phyloP scores from a whole-genome alignment of 306 rosid species.

The Quillaja saponaria region DNA sequence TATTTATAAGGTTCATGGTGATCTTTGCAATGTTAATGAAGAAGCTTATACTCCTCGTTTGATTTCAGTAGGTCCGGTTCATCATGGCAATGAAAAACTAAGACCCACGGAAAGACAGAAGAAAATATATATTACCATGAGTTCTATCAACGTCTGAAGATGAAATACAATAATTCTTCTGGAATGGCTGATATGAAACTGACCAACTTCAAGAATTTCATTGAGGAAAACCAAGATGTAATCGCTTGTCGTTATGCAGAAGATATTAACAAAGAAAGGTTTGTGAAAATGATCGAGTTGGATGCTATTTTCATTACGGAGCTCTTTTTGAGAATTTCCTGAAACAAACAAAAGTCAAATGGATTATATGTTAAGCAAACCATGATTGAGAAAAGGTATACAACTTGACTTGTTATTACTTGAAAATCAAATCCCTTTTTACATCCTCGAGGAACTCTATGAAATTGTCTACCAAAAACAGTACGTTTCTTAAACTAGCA shows the following conservation, averaged over 20 bases:
- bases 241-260: background rate
- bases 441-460: conserved; percentile 35
- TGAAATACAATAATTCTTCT: background rate
- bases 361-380: conserved; percentile 39
- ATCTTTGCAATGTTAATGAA: conserved; percentile 35
- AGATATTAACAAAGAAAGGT: background rate
- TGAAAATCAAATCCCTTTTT: conserved; percentile 59
- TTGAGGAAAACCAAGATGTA: background rate
- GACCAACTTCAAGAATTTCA: background rate
- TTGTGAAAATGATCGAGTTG: background rate
- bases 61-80: conserved; percentile 58
- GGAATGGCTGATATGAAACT: background rate
- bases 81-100: conserved; percentile 15
- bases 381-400: conserved; percentile 44
- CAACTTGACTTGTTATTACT: conserved; percentile 46
- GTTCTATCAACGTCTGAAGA: conserved; percentile 35
- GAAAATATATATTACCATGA: conserved; percentile 14
- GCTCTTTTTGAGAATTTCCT: conserved; percentile 37
- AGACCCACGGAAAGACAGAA: conserved; percentile 44
- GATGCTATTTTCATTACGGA: conserved; percentile 42
- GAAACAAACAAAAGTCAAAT: background rate
- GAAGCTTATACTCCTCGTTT: conserved; percentile 51
- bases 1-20: conserved; percentile 46
- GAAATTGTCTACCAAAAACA: conserved; percentile 15
- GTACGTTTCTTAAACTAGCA: conserved; percentile 28